Base-by-base conservation (phyloP, 441 rosid species). In the Geranium incanum region DNA sequence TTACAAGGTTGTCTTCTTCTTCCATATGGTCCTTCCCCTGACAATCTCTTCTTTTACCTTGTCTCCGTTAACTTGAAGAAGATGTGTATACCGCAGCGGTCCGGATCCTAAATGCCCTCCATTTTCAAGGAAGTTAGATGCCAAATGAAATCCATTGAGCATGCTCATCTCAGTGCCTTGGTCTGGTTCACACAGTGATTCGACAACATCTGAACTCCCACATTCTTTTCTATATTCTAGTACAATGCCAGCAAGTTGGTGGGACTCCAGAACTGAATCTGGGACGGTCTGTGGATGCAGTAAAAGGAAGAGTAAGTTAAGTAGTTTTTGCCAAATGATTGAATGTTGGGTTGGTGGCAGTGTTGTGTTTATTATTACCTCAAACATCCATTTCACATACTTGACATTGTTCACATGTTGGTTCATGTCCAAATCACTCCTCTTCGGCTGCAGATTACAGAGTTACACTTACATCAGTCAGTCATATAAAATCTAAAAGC, bases 341-440 rank as follows among this genome's bases (percentile, higher is more conserved):
- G 2, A 28, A 28, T 28, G 33, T 28, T 28, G 33, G 33, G 33
- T 28, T 28, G 1, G 33, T 28, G 33, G 33, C 33, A 28, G 6
- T 11, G 12, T 21, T 6, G 3, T 6, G 2, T 8, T 13, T 23
- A 6, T 23, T 68, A 21, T 28, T 84, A 87, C 92, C 95, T 87
- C 95, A 18, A 87, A 80, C 92, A 87, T 89, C 95, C 95, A 89
- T 73, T 82, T 75, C 9, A 89, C 86, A 38, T 89, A 87, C 81
- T 89, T 86, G 57, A 89, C 91, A 79, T 89, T 87, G 83, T 86
- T 87, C 70, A 87, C 95, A 73, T 87, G 95, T 33, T 85, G 87
- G 79, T 89, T 89, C 95, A 89, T 83, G 74, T 87, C 91, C 76
- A 87, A 72, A 72, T 89, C 91, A 70, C 83, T 83, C 78, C 95